phyloP scores from a whole-genome alignment of 108 stramenopile genomes.

The Skeletonema costatum region DNA sequence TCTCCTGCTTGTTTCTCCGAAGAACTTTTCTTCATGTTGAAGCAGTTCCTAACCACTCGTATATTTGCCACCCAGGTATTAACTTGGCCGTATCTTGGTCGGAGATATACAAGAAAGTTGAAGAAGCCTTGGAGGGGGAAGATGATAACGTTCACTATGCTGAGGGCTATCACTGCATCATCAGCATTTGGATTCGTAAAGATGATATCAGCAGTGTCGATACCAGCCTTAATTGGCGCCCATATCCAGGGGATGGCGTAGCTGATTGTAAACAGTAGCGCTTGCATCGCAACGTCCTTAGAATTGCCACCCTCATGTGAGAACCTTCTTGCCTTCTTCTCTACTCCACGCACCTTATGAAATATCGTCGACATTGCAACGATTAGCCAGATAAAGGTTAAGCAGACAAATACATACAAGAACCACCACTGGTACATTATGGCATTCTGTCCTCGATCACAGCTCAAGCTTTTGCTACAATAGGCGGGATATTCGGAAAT shows the following conservation, averaged over 20 bases:
- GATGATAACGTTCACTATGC: background rate
- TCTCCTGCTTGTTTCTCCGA: background rate
- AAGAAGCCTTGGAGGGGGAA: background rate
- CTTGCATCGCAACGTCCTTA: background rate
- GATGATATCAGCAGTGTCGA: background rate
- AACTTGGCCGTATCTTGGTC: background rate
- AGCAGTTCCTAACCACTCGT: background rate
- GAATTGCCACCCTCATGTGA: background rate
- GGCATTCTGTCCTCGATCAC: conserved; percentile 52
- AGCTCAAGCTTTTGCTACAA: conserved; percentile 26
- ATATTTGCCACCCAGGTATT: background rate
- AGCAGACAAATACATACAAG: background rate
- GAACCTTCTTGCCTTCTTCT: background rate
- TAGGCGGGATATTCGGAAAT: conserved; percentile 44
- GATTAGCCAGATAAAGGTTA: background rate
- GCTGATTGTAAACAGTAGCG: background rate
- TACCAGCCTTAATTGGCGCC: background rate
- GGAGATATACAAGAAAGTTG: background rate
- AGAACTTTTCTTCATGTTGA: background rate
- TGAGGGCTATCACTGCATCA: background rate
- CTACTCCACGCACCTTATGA: background rate
- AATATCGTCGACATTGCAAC: background rate
- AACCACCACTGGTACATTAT: conserved; percentile 39
- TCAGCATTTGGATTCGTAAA: background rate
- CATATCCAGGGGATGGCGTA: background rate